Evolutionary conservation across 768 basidiomycete species (phyloP), one percentile per base, ranked within the genome.

Genomic region (Agaricus blazei): DNA sequence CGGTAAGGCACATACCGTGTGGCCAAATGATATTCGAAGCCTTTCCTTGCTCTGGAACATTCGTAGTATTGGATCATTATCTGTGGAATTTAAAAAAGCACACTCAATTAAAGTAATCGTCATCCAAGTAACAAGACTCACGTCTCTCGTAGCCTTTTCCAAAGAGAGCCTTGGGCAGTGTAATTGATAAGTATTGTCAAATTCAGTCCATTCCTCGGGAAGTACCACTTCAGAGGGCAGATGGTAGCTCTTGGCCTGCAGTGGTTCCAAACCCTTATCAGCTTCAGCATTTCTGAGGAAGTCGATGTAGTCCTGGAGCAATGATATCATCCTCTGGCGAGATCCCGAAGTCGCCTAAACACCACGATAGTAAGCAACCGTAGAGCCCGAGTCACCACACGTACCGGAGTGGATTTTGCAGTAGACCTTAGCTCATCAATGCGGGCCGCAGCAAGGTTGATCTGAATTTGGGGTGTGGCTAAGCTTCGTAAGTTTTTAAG

Each of bases 141-240:
- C 90, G 68, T 95, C 88, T 59, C 93, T 84, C 29, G 86, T 82
- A 26, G 82, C 77, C 63, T 83, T 84, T 62, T 85, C 87, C 73
- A 93, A 75, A 62, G 84, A 85, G 45, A 96, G 77, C 47, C 83
- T 87, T 1, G 93, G 94, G 58, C 83, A 88, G 68, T 97, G 93
- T 14, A 93, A 79, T 64, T 96, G 90, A 65, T 94, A 92, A 26
- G 94, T 92, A 62, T 95, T 90, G 64, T 90, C 87, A 69, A 96
- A 98, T 57, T 85, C 82, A 2, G 79, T 80, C 88, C 83, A 87
- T 63, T 91, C 88, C 24, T 82, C 74, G 27, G 84, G 74, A 9
- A 84, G 82, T 34, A 87, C 78, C 43, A 81, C 78, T 61, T 87
- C 84, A 11, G 83, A 76, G 29, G 87, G 85, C 69, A 88, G 81